Percentiles rank a stretch among this genome's conserved stretches.
phyloP scores from a whole-genome alignment of 1,139 yeast species.

The Kodamaea suecica region DNA sequence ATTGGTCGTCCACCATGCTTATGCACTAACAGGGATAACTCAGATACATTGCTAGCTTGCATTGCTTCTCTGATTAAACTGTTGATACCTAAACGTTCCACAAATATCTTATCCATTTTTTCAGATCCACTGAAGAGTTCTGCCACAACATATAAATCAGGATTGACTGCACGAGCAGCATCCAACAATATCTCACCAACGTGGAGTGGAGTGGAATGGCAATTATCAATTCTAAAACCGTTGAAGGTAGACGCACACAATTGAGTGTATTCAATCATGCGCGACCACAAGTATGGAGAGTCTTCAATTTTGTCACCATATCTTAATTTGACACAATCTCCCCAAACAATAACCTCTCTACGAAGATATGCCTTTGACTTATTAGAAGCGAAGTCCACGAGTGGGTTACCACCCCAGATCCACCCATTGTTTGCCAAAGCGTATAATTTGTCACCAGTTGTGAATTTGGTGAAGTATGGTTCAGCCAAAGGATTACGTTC shows the following conservation, averaged over 20 bases:
- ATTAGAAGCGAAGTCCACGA: conserved; percentile 86
- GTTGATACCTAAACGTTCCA: conserved; percentile 84
- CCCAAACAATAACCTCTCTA: conserved; percentile 96
- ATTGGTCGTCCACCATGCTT: conserved; percentile 94
- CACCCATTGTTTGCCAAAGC: conserved; percentile 95
- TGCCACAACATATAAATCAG: conserved; percentile 88
- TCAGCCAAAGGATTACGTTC: conserved; percentile 65
- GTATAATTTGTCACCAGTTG: conserved; percentile 51
- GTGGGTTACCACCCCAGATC: conserved; percentile 97
- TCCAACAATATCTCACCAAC: conserved; percentile 89
- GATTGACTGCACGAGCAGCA: conserved; percentile 80
- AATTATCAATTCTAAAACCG: conserved; percentile 92
- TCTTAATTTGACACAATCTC: conserved; percentile 91
- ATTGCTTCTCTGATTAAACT: conserved; percentile 92
- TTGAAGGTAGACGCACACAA: conserved; percentile 73
- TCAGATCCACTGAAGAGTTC: conserved; percentile 93
- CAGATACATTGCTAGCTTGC: conserved; percentile 92
- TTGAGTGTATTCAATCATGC: conserved; percentile 78
- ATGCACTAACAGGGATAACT: conserved; percentile 81
- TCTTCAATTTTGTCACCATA: conserved; percentile 76
- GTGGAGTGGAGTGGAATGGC: conserved; percentile 93
- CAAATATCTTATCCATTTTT: conserved; percentile 83
- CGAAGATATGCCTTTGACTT: conserved; percentile 78
- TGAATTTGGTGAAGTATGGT: conserved; percentile 79
- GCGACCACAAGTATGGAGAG: conserved; percentile 85